A percentile compares a stretch with the other conserved stretches of the same genome.
These are phyloP conservation scores for Sutorius eximius DNA, from an alignment of 1,284 basidiomycete genomes.

Conservation along the genomic window DNA sequence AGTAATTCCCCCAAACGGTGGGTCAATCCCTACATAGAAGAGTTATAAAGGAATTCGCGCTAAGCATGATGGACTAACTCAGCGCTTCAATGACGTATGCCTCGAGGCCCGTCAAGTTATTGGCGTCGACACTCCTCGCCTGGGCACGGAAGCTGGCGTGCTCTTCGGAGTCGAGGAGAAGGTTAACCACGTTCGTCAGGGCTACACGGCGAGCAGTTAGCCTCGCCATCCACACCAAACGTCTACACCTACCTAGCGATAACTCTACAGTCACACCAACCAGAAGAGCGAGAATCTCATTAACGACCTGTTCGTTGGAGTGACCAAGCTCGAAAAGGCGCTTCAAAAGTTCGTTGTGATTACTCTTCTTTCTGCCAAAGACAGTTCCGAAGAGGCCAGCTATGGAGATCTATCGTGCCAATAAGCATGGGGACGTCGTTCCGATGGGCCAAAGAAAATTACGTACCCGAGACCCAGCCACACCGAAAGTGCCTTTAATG, in stretches of 20 bases:
- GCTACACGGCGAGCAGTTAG: slow-evolving; percentile 34
- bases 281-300: slow-evolving; percentile 69
- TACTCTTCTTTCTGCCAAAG: slow-evolving; percentile 50
- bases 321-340: slow-evolving; percentile 55
- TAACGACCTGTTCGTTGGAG: slow-evolving; percentile 59
- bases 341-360: slow-evolving; percentile 53
- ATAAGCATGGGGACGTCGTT: neutral
- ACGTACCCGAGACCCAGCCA: slow-evolving; percentile 27
- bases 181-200: slow-evolving; percentile 54
- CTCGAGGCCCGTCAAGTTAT: slow-evolving; percentile 41
- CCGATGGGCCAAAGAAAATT: neutral
- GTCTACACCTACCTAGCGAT: slow-evolving; percentile 51
- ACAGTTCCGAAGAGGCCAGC: slow-evolving; percentile 47
- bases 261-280: slow-evolving; percentile 68
- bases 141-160: slow-evolving; percentile 42
- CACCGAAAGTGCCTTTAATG: slow-evolving; percentile 50
- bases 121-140: slow-evolving; percentile 38
- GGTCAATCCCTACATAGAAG: slow-evolving; percentile 44
- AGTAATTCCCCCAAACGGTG: slow-evolving; percentile 40
- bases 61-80: slow-evolving; percentile 43
- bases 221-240: neutral
- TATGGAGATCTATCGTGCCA: slow-evolving; percentile 48
- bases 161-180: slow-evolving; percentile 53
- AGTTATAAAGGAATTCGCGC: slow-evolving; percentile 7
- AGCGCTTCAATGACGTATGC: slow-evolving; percentile 66